Percentiles rank a stretch among this genome's conserved stretches.
Conservation (phyloP, 257 asterid species). For the Petunia secreta region DNA sequence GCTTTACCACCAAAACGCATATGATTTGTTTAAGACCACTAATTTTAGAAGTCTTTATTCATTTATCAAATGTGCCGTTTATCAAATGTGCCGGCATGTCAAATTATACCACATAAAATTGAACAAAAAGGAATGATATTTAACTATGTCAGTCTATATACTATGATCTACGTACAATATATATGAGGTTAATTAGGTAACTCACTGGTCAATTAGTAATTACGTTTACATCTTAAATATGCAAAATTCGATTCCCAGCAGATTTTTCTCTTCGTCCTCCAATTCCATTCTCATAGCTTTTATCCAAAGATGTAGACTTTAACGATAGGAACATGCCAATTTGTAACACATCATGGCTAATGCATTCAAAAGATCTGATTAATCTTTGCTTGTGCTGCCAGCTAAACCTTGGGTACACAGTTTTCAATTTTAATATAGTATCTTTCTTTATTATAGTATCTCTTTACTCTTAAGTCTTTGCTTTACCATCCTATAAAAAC, state of each 20-base stretch:
- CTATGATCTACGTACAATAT: no score
- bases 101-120: no score
- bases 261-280: no score
- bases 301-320: neutral
- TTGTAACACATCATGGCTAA: conserved; percentile 40
- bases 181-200: neutral
- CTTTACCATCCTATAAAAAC: conserved; percentile 44
- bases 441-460: conserved; percentile 11
- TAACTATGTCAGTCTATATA: no score
- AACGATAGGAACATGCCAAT: conserved; percentile 38
- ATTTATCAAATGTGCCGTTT: no score
- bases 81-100: no score
- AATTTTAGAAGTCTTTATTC: no score
- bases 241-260: neutral
- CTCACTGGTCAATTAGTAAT: neutral
- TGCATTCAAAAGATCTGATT: conserved; percentile 30
- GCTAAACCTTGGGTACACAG: conserved; percentile 41
- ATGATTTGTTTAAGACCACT: no score
- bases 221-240: neutral
- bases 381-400: conserved; percentile 38
- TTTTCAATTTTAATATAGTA: conserved; percentile 19
- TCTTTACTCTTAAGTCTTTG: neutral
- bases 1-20: no score
- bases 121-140: no score
- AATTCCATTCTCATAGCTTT: neutral